A percentile compares a stretch with the other conserved stretches of the same genome.
Conservation (phyloP, 2,329 filamentous ascomycete genomes). For the Xylariomycetidae sp. region DNA sequence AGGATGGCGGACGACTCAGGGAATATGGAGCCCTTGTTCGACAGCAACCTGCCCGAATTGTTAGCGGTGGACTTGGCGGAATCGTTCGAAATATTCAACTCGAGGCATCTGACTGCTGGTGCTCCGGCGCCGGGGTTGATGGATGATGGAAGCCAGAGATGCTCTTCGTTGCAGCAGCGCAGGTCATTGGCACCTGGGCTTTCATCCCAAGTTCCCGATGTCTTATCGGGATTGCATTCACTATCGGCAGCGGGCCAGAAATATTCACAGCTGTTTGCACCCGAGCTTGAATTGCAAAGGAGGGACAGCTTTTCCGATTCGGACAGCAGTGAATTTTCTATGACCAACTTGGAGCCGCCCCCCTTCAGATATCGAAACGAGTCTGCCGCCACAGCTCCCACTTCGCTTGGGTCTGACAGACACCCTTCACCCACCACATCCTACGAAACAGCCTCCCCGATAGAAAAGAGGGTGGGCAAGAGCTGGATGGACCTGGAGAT, state of each 20-base stretch:
- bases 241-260: conserved; percentile 18
- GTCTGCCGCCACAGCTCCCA: conserved; percentile 34
- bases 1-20: conserved; percentile 15
- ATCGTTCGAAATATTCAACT: conserved; percentile 40
- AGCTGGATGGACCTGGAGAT: conserved; percentile 28
- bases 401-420: conserved; percentile 32
- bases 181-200: conserved; percentile 8
- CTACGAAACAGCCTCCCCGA: conserved; percentile 13
- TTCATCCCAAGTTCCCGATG: conserved; percentile 10
- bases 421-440: conserved; percentile 15
- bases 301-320: conserved; percentile 21
- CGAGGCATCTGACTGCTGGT: conserved; percentile 48
- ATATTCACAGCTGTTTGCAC: conserved; percentile 19
- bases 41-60: conserved; percentile 48
- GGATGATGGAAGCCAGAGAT: conserved; percentile 19
- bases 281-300: conserved; percentile 12
- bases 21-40: conserved; percentile 22
- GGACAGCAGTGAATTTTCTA: conserved; percentile 32
- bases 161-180: conserved; percentile 20
- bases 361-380: conserved; percentile 28
- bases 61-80: conserved; percentile 48
- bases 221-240: conserved; percentile 17
- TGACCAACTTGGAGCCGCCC: conserved; percentile 27
- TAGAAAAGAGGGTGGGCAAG: conserved; percentile 14
- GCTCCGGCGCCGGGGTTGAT: conserved; percentile 34